Base-by-base conservation (phyloP, 495 filamentous ascomycete genomes). In the Aspergillus saccharolyticus region DNA sequence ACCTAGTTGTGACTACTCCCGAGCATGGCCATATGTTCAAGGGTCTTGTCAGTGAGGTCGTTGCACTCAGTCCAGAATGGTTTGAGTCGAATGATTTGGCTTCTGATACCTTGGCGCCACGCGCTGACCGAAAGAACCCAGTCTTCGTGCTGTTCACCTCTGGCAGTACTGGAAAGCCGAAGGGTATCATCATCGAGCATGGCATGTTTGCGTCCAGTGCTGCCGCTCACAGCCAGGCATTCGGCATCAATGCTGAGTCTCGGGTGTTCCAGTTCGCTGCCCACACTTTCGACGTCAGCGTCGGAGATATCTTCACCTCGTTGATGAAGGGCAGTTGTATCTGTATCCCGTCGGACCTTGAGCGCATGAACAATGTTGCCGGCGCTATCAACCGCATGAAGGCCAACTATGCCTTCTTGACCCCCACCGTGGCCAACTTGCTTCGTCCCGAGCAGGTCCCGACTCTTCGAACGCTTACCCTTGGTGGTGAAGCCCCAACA, bases 1-100 rank as follows among this genome's bases (percentile, higher is more conserved):
- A 66, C 20, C 50, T 78, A 2, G 68, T 77, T 1, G 42, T 83
- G 12, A 39, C 33, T 12, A 39, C 33, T 10, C 4, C 33, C 4
- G 25, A 30, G 25, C 25, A 30, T 10, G 10, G 25, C 10, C 25
- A 30, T 30, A 30, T 30, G 25, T 30, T 30, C 25, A 30, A 30
- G 4, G 25, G 25, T 30, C 25, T 30, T 30, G 25, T 30, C 25
- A 30, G 25, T 10, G 25, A 30, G 25, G 25, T 30, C 25, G 25
- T 30, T 4, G 25, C 25, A 10, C 25, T 30, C 4, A 30, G 25
- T 39, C 33, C 10, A 15, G 33, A 39, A 39, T 39, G 4, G 33
- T 12, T 12, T 2, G 7, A 39, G 4, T 8, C 10, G 12, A 39
- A 39, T 30, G 25, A 30, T 30, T 30, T 30, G 25, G 25, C 25